Evolutionary conservation across 2,329 filamentous ascomycete genomes (phyloP), one percentile per base, ranked within the genome.

Genomic region (Ophioceras dolichostomum): DNA sequence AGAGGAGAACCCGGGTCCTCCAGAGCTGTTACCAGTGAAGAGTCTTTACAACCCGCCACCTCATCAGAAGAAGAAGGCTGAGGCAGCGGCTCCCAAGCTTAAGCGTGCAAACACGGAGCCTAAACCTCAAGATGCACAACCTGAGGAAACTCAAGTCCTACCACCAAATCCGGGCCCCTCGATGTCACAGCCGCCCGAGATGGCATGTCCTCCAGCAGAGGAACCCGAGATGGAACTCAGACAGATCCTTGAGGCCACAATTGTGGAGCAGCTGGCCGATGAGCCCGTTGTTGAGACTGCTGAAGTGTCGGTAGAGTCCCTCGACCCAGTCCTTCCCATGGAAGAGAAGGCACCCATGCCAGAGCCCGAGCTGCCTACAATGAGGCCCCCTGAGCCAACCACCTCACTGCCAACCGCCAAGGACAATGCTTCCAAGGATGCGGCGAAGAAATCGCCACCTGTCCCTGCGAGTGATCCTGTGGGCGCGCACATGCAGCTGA

Each of bases 401-500:
- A 16, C 32, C 17, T 42, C 41, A 10, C 40, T 37, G 20, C 39
- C 48, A 6, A 30, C 39, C 3, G 22, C 43, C 43, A 6, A 37
- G 43, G 20, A 38, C 41, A 4, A 34, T 38, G 20, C 39, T 43
- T 16, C 31, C 45, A 17, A 38, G 24, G 19, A 45, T 41, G 10
- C 36, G 33, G 13, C 41, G n/a, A n/a, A n/a, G n/a, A n/a, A n/a
- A 34, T 17, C 30, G 19, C 4, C 48, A 26, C 7, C 49, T 2
- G 53, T 65, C 13, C 61, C 67, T 6, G 65, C 66, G 6, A 72
- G 68, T 39, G 68, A 73, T 38, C 62, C 67, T 2, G 49, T 61
- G 21, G 47, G 32, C 5, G 48, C 4, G 44, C 48, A 51, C 22
- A 48, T 47, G 6, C 48, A 47, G 5, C 39, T 56, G 21, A 50